Evolutionary conservation across 2,329 filamentous ascomycete species (phyloP).

Genomic region (Calonectria fujianensis): DNA sequence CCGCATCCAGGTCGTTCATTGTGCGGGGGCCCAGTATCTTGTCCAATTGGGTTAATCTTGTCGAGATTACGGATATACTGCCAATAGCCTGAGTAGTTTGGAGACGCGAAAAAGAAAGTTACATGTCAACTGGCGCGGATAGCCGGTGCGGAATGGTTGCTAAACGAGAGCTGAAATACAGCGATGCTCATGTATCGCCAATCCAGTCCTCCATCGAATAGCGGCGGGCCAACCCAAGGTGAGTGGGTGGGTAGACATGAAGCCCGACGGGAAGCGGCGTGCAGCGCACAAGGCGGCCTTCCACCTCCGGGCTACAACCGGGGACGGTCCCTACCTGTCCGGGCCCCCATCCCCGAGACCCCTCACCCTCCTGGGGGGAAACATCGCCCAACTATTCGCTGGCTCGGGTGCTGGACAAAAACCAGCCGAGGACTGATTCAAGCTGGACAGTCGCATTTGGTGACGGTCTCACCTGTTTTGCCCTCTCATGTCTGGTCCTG

Average conservation of each 20-base stretch:
- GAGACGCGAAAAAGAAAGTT: conserved; percentile 32
- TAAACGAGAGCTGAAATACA: conserved; percentile 9
- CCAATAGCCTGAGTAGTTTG: conserved; percentile 20
- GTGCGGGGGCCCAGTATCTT: conserved; percentile 16
- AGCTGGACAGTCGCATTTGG: conserved; percentile 25
- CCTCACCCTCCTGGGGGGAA: not conserved
- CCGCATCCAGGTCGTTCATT: conserved; percentile 19
- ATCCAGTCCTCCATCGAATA: not conserved
- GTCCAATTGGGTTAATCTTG: conserved; percentile 25
- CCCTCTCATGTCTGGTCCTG: conserved; percentile 27
- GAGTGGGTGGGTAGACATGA: conserved; percentile 19
- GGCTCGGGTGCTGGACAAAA: conserved; percentile 23
- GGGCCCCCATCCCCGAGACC: conserved; percentile 36
- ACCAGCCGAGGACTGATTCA: conserved; percentile 22
- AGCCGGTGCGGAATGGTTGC: conserved; percentile 10
- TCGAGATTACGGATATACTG: conserved; percentile 2
- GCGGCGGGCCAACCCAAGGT: conserved; percentile 7
- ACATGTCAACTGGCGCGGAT: conserved; percentile 23
- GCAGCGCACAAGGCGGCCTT: conserved; percentile 45
- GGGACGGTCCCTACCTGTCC: conserved; percentile 19
- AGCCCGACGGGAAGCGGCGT: conserved; percentile 52
- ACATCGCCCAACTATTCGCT: conserved; percentile 30
- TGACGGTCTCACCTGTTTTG: conserved; percentile 29
- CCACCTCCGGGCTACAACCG: conserved; percentile 40
- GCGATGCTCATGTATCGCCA: conserved; percentile 6